Percentiles rank a stretch among this genome's conserved stretches.
Evolutionary conservation across 352 stramenopile genomes (phyloP).

Genomic region (Phytophthora sojae): DNA sequence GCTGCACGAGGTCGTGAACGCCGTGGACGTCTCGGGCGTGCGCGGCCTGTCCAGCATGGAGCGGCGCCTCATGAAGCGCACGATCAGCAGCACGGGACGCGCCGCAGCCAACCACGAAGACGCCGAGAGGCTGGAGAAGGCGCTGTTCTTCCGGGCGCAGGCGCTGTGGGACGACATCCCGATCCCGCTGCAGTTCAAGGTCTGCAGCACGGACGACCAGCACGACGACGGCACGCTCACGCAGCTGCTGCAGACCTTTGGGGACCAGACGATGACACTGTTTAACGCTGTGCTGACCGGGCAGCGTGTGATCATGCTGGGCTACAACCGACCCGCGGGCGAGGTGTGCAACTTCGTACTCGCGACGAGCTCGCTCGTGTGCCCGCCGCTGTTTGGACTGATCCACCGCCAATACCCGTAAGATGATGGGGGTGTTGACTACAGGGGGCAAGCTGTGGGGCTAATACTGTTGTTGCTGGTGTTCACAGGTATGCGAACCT

Average conservation of each 20-base stretch:
- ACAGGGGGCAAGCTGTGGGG: neutral
- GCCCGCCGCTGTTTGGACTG: slow-evolving; percentile 79
- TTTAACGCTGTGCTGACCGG: slow-evolving; percentile 90
- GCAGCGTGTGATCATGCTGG: slow-evolving; percentile 79
- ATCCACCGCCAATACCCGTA: slow-evolving; percentile 84
- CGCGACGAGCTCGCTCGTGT: slow-evolving; percentile 84
- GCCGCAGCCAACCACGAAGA: slow-evolving; percentile 46
- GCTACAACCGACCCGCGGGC: slow-evolving; percentile 84
- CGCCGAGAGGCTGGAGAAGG: slow-evolving; percentile 55
- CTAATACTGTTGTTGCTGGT: neutral
- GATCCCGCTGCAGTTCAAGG: slow-evolving; percentile 80
- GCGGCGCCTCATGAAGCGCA: slow-evolving; percentile 76
- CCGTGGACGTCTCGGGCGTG: slow-evolving; percentile 66
- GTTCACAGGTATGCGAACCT: slow-evolving; percentile 82
- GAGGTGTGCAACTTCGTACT: slow-evolving; percentile 90
- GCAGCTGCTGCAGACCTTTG: slow-evolving; percentile 80
- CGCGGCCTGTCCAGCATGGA: slow-evolving; percentile 80
- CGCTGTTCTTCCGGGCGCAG: slow-evolving; percentile 66
- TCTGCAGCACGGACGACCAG: slow-evolving; percentile 87
- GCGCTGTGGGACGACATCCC: slow-evolving; percentile 67
- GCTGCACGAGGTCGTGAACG: slow-evolving; percentile 78
- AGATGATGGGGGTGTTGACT: neutral
- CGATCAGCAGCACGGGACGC: slow-evolving; percentile 60
- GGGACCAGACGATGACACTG: slow-evolving; percentile 85
- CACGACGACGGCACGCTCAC: slow-evolving; percentile 81